A percentile compares a stretch with the other conserved stretches of the same genome.
phyloP scores from a whole-genome alignment of 2,329 filamentous ascomycete genomes.

The Fusarium liriodendri region DNA sequence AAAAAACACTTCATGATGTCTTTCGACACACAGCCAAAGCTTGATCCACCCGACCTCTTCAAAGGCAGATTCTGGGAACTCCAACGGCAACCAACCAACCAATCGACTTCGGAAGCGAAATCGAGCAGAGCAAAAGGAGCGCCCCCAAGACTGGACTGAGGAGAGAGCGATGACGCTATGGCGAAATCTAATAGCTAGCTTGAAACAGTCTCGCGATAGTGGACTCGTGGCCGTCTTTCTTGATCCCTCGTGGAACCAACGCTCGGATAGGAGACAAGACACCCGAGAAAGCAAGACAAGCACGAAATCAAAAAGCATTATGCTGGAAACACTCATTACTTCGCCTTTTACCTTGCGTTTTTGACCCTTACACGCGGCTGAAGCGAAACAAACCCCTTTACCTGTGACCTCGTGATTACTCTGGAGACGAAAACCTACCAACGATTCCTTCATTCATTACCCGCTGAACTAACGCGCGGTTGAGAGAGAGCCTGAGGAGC shows the following conservation, averaged over 20 bases:
- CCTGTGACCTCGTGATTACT: constrained; percentile 32
- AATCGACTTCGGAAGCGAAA: constrained; percentile 43
- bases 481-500: neutral
- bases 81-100: constrained; percentile 34
- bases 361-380: constrained; percentile 23
- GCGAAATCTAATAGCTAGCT: constrained; percentile 52
- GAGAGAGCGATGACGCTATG: constrained; percentile 50
- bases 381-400: constrained; percentile 13
- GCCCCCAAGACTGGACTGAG: constrained; percentile 40
- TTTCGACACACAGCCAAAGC: constrained; percentile 42
- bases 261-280: constrained; percentile 37
- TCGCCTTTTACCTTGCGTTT: neutral
- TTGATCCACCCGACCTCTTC: constrained; percentile 47
- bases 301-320: constrained; percentile 48
- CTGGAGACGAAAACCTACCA: constrained; percentile 7
- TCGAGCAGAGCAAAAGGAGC: constrained; percentile 34
- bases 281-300: constrained; percentile 46
- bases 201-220: constrained; percentile 49
- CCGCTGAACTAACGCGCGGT: constrained; percentile 6
- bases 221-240: constrained; percentile 41
- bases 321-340: constrained; percentile 35
- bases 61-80: constrained; percentile 44
- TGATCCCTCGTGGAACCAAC: constrained; percentile 41
- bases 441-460: neutral
- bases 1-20: constrained; percentile 38